Evolutionary conservation across 352 stramenopile species (phyloP), one percentile per base, ranked within the genome.

Genomic region (Phytopythium boreale): DNA sequence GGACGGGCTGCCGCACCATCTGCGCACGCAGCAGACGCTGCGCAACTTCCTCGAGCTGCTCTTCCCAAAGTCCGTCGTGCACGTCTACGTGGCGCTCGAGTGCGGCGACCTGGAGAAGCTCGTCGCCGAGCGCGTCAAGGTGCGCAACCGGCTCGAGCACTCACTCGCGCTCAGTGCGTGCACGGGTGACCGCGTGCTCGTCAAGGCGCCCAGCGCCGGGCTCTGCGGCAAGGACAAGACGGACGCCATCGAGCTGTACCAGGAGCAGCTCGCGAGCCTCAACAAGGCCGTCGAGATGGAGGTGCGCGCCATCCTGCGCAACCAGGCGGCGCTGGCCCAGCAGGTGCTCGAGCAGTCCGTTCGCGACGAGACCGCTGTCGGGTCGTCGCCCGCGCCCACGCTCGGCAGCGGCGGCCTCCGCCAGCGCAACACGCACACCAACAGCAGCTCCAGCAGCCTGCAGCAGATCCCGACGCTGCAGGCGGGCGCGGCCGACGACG

Each of bases 221-320:
- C 46, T 74, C 20, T 71, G 76, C 11, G 74, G 79, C 55, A 77
- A 76, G 17, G 66, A 81, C 0, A 69, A 89, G 56, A 72, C 89
- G 44, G 84, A 95, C 53, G 84, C 82, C 15, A 88, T 93, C 46
- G 81, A 90, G 47, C 59, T 89, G n/a, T 84, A 81, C 59, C 68
- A 93, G 59, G 67, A 76, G 5, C 78, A 93, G 26, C 70, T 95
- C 7, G 83, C 89, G 59, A 79, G 67, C 14, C 66, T 93, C 15
- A 95, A 95, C 61, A 68, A 76, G 52, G 84, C 78, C 0, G 84
- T 95, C 39, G 81, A 90, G 66, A 90, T 85, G 63, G 84, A 95
- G n/a, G 67, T 92, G n/a, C 78, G 79, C 29, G 55, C 58, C 14
- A 88, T 95, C 52, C 27, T 90, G 31, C 74, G 78, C 27, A 90